phyloP scores from a whole-genome alignment of 2,329 filamentous ascomycete genomes.

The Microcyclospora pomicola region DNA sequence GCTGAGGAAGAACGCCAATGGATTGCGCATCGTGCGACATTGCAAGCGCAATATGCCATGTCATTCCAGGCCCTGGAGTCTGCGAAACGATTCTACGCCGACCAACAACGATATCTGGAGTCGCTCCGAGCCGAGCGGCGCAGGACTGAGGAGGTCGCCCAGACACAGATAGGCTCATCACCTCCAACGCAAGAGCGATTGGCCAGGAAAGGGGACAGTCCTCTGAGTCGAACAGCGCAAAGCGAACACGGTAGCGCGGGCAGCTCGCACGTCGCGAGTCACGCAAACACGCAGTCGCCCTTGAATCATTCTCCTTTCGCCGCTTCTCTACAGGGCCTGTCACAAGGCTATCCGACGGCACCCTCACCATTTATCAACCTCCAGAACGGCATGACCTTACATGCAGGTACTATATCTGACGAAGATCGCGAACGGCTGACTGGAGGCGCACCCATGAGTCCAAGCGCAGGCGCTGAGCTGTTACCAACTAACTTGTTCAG shows the following conservation, averaged over 20 bases:
- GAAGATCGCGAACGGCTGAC: constrained; percentile 48
- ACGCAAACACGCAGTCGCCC: constrained; percentile 15
- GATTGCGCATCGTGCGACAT: constrained; percentile 18
- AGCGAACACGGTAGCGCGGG: constrained; percentile 19
- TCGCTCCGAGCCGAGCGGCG: constrained; percentile 14
- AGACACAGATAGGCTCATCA: constrained; percentile 11
- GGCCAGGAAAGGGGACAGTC: constrained; percentile 25
- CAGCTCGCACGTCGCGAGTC: constrained; percentile 15
- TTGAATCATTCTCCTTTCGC: constrained; percentile 22
- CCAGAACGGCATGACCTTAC: constrained; percentile 47
- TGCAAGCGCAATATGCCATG: constrained; percentile 21
- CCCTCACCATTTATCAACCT: constrained; percentile 41
- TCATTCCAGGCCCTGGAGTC: constrained; percentile 19
- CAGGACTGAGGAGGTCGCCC: constrained; percentile 18
- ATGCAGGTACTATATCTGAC: constrained; percentile 40
- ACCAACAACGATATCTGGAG: constrained; percentile 22
- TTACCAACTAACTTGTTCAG: constrained; percentile 50
- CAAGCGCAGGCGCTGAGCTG: constrained; percentile 54
- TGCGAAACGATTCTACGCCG: constrained; percentile 31
- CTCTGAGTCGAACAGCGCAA: constrained; percentile 26
- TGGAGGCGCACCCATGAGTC: constrained; percentile 58
- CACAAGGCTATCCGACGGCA: constrained; percentile 39
- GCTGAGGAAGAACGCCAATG: constrained; percentile 30
- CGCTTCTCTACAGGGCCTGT: constrained; percentile 28
- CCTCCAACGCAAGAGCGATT: constrained; percentile 11